These are phyloP conservation scores for Spergularia azorica DNA, from an alignment of 179 eudicot species.

Conservation along the genomic window DNA sequence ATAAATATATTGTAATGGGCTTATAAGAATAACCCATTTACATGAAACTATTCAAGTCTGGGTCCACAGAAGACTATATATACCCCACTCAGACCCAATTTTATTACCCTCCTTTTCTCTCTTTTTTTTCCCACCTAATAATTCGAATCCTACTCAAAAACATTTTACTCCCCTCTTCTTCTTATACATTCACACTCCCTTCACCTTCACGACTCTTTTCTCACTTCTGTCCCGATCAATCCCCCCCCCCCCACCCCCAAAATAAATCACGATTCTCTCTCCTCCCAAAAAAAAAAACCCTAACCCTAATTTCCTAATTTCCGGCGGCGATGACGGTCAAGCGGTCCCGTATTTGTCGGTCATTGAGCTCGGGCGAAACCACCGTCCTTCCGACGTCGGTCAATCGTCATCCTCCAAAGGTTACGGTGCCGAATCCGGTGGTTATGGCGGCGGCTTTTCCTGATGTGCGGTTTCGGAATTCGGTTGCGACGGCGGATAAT, in stretches of 20 bases:
- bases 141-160: background rate
- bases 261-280: background rate
- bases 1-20: no score
- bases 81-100: background rate
- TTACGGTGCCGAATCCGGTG: background rate
- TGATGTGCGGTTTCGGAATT: background rate
- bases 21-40: no score
- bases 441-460: no score
- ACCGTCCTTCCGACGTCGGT: constrained; percentile 1
- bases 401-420: no score
- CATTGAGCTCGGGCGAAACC: constrained; percentile 33
- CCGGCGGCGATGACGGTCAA: constrained; percentile 27
- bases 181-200: background rate
- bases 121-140: background rate
- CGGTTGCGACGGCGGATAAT: background rate
- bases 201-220: constrained; percentile 1
- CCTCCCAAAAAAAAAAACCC: constrained; percentile 13
- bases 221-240: background rate
- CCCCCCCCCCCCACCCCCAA: no score
- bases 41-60: background rate
- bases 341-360: constrained; percentile 23
- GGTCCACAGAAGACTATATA: constrained; percentile 29
- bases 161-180: background rate
- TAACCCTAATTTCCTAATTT: constrained; percentile 9
- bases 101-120: no score